These are phyloP conservation scores for Vigna mungo DNA, from an alignment of 306 rosid genomes.

Conservation along the genomic window DNA sequence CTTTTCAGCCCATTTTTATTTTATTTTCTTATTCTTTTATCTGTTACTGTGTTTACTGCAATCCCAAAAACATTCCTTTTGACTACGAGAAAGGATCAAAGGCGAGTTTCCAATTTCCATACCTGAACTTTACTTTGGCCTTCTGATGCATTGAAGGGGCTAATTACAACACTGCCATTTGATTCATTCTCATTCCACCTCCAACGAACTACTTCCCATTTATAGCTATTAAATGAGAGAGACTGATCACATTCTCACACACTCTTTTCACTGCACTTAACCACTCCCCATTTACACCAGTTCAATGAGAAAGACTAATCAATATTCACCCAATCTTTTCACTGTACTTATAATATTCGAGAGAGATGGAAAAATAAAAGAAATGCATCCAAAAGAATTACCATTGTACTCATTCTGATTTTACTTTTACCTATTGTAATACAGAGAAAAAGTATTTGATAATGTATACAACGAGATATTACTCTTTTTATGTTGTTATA, in stretches of 20 bases:
- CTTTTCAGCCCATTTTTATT: constrained; percentile 27
- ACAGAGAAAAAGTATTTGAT: too few relatives aligned
- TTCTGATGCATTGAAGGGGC: constrained; percentile 9
- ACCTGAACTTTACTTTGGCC: background rate
- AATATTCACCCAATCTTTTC: background rate
- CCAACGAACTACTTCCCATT: background rate
- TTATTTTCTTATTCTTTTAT: constrained; percentile 8
- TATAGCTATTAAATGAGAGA: constrained; percentile 9
- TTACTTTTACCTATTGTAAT: too few relatives aligned
- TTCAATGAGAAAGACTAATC: constrained; percentile 7
- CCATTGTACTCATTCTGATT: too few relatives aligned
- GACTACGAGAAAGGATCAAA: constrained; percentile 39
- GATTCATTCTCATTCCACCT: background rate
- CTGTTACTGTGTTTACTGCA: constrained; percentile 12
- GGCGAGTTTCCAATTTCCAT: constrained; percentile 21
- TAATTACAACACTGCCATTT: constrained; percentile 42
- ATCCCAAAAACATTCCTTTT: constrained; percentile 49
- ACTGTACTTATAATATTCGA: background rate
- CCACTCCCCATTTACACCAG: background rate
- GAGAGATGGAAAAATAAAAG: background rate
- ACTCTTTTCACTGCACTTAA: background rate
- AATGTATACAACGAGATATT: too few relatives aligned
- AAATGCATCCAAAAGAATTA: too few relatives aligned
- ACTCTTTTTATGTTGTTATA: too few relatives aligned
- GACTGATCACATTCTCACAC: background rate